Evolutionary conservation across 1,284 basidiomycete species (phyloP), one percentile per base, ranked within the genome.

Genomic region (Xerocomus minutiporus): DNA sequence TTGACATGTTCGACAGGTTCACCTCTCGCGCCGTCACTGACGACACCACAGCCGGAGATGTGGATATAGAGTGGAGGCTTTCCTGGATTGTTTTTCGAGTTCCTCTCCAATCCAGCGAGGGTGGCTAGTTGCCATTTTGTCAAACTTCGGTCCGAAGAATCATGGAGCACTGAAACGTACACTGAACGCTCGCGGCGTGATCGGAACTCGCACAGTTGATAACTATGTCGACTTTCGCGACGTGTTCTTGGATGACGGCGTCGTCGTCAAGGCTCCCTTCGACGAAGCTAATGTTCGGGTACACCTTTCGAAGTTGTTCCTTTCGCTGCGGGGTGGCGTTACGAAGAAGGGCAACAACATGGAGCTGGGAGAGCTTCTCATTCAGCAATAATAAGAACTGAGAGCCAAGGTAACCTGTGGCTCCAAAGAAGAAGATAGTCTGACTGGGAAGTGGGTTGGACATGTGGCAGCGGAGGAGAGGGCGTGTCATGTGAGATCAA

Each of bases 161-260:
- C 4, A 23, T 5, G 40, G 8, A 12, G 15, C 5, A 38, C 25
- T 23, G 15, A 26, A 28, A 59, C 70, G 35, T 48, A 75, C 73
- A 60, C 43, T 65, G 61, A n/a, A 72, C 57, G 46, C 69, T 70
- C 11, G 61, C 61, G 31, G 61, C 59, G 45, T 75, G 71, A 54
- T 76, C 74, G 8, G 73, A 73, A 46, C 69, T 73, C 8, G 72
- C 74, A 44, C 65, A 60, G 54, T 76, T 75, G 58, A 76, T 64
- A 45, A 67, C 60, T n/a, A 68, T 62, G 52, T 71, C 69, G 1
- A 61, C 71, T 51, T 67, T 70, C 11, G 59, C 52, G 1, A 59
- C 68, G 45, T 74, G 62, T 38, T 68, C 67, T 56, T 64, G 59
- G 45, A 76, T 73, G 50, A 72, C 55, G 2, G 57, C 61, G 2